phyloP scores from a whole-genome alignment of 202 grass and related monocot species.

The Panicum virgatum region DNA sequence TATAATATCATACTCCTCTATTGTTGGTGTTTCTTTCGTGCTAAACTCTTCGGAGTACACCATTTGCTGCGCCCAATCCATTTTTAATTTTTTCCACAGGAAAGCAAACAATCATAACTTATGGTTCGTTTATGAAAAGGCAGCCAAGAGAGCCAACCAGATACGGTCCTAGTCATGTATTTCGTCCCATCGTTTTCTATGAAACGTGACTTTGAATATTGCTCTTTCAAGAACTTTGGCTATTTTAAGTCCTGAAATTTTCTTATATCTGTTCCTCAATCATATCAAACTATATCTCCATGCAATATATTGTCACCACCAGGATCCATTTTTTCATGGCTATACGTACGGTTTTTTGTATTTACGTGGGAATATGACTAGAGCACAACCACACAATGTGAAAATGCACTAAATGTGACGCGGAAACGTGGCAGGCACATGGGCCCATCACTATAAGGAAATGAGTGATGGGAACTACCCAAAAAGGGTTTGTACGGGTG shows the following conservation, averaged over 20 bases:
- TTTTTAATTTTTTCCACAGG: background rate
- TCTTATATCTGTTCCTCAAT: background rate
- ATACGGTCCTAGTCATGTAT: background rate
- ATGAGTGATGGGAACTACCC: too few relatives aligned
- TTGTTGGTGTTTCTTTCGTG: too few relatives aligned
- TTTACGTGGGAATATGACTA: too few relatives aligned
- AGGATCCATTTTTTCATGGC: too few relatives aligned
- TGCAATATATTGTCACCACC: background rate
- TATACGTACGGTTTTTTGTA: too few relatives aligned
- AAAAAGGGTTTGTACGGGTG: too few relatives aligned
- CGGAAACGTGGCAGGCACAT: too few relatives aligned
- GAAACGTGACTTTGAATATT: background rate
- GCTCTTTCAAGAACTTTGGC: background rate
- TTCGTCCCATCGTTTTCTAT: background rate
- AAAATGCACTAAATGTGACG: too few relatives aligned
- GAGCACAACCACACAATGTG: too few relatives aligned
- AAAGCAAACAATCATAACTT: background rate
- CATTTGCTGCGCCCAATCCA: background rate
- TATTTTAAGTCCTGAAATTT: background rate
- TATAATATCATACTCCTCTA: too few relatives aligned
- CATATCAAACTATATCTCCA: background rate
- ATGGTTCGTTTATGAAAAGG: background rate
- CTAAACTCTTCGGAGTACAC: too few relatives aligned
- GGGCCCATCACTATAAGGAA: too few relatives aligned
- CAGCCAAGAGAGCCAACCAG: background rate